Percentiles rank a stretch among this genome's conserved stretches.
These are phyloP conservation scores for Inga laurina DNA, from an alignment of 306 rosid species.

Conservation along the genomic window DNA sequence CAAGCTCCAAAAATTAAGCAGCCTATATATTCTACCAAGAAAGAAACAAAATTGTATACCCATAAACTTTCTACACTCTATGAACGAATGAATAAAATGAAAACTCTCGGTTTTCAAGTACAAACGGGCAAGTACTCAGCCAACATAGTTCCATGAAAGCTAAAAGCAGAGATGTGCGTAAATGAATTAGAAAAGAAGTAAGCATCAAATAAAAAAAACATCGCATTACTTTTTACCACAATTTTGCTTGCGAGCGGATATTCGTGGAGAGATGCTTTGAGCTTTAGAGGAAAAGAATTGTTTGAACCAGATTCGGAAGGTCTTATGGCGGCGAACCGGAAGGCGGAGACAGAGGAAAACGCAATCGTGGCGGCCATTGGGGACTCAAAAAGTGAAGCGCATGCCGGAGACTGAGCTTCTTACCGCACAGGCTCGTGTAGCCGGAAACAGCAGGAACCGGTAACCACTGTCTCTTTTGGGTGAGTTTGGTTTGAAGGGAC, in stretches of 20 bases:
- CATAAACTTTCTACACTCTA: neutral
- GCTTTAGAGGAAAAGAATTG: neutral
- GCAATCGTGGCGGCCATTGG: neutral
- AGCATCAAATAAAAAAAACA: neutral
- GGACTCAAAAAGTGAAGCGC: neutral
- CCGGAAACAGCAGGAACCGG: neutral
- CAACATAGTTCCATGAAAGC: slow-evolving; percentile 2
- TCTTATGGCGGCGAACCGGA: neutral
- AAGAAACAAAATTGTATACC: neutral
- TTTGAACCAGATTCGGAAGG: neutral
- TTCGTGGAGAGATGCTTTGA: neutral
- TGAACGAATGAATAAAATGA: neutral
- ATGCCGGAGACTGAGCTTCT: neutral
- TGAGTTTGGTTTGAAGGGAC: too few species aligned
- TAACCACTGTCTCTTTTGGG: too few species aligned
- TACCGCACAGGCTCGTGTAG: too few species aligned
- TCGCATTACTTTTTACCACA: slow-evolving; percentile 1
- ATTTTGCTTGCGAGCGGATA: slow-evolving; percentile 14
- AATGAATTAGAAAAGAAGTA: neutral
- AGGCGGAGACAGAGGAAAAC: neutral
- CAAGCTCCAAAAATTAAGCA: neutral
- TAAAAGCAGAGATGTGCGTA: neutral
- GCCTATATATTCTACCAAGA: neutral
- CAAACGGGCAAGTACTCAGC: neutral
- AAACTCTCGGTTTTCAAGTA: neutral